Evolutionary conservation across 2,329 filamentous ascomycete genomes (phyloP), one percentile per base, ranked within the genome.

Genomic region (Corynespora cassiicola): DNA sequence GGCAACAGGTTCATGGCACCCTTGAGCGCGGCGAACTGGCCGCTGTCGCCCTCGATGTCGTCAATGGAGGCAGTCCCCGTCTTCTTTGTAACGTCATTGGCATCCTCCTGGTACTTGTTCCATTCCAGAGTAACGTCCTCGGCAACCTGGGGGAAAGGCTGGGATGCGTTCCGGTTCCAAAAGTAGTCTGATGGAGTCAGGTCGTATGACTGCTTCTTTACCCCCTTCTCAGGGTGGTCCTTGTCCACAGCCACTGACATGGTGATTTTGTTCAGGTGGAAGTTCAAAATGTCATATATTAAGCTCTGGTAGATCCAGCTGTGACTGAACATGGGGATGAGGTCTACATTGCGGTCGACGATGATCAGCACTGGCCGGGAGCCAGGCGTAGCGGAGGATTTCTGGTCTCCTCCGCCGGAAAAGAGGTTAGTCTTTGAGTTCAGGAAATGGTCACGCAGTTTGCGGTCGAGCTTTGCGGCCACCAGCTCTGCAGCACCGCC

Each of bases 341-440:
- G 74, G 68, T 99, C 94, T 28, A 99, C 85, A 61, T 96, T 97
- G 54, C 94, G 86, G 70, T 99, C 94, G 31, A 97, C 86, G 35
- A 99, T 87, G 52, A 99, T 84, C 29, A 99, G 81, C 0, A 97
- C 90, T 1, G 95, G 94, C 31, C 95, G 78, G 0, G 87, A 85
- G 11, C 80, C 78, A 1, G 78, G 68, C 6, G 77, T 71, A n/a
- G 76, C 74, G 22, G 74, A 73, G 6, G 77, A 72, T 2, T 84
- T 77, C 45, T 87, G 79, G 34, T 84, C 78, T 41, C 69, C 73
- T n/a, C n/a, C n/a, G 25, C 74, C 72, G 0, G 90, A 95, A 68
- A 99, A 99, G 4, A 99, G 80, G 61, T 96, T 97, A 64, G 96
- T 92, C 74, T 96, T 97, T 9, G 92, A 96, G 70, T 97, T 97